Conservation (phyloP, 1,284 basidiomycete species). For the Porodaedalea pini region DNA sequence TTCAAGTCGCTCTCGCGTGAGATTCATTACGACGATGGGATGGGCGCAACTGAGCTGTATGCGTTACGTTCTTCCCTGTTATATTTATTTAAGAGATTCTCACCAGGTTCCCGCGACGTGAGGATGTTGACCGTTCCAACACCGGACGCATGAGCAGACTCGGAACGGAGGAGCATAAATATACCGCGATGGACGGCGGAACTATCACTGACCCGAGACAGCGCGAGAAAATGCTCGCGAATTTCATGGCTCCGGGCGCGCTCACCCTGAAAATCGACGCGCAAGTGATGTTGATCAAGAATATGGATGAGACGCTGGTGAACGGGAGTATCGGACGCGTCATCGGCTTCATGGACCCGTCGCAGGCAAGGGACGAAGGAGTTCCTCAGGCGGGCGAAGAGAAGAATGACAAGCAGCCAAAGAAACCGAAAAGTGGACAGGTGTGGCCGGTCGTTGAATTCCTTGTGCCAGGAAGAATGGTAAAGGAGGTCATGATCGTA, state of each 20-base stretch:
- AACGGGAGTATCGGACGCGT: slow-evolving; percentile 74
- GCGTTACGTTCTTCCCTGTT: slow-evolving; percentile 5
- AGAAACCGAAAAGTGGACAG: slow-evolving; percentile 33
- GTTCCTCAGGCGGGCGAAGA: slow-evolving; percentile 28
- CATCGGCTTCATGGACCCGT: slow-evolving; percentile 45
- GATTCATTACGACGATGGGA: slow-evolving; percentile 63
- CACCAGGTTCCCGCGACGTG: slow-evolving; percentile 53
- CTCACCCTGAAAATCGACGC: slow-evolving; percentile 60
- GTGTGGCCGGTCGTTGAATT: slow-evolving; percentile 79
- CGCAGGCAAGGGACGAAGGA: slow-evolving; percentile 32
- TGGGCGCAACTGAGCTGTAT: slow-evolving; percentile 75
- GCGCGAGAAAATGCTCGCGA: slow-evolving; percentile 62
- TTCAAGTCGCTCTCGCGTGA: slow-evolving; percentile 63
- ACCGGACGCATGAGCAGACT: slow-evolving; percentile 35
- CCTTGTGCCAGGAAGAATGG: slow-evolving; percentile 53
- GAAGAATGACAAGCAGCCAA: slow-evolving; percentile 31
- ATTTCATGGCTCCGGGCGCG: slow-evolving; percentile 66
- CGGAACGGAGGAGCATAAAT: slow-evolving; percentile 42
- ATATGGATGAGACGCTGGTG: slow-evolving; percentile 69
- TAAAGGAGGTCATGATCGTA: slow-evolving; percentile 58
- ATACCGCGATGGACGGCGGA: slow-evolving; percentile 53
- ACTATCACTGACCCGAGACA: slow-evolving; percentile 46
- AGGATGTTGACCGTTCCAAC: slow-evolving; percentile 65
- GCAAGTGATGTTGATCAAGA: slow-evolving; percentile 75
- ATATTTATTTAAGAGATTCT: not conserved